Conservation (phyloP, 805 yeast genomes). For the Metschnikowia vanudenii region DNA sequence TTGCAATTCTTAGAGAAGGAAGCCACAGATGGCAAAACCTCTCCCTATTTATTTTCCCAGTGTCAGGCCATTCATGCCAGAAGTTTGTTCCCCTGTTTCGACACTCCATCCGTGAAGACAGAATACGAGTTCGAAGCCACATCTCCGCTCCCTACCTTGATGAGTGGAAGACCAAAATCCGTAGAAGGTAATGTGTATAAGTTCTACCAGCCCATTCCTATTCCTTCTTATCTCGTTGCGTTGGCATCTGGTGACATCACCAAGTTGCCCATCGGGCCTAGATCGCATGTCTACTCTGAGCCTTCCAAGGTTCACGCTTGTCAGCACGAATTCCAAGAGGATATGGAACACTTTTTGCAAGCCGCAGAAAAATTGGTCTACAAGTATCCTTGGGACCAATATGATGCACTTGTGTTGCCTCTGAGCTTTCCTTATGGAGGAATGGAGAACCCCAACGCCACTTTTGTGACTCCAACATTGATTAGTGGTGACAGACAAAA, state of each 20-base stretch:
- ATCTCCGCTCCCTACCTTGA: constrained; percentile 67
- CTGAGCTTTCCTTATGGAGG: constrained; percentile 85
- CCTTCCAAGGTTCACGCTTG: constrained; percentile 66
- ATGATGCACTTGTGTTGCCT: constrained; percentile 79
- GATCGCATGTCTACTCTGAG: constrained; percentile 80
- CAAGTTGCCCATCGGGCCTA: constrained; percentile 73
- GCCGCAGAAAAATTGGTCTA: constrained; percentile 76
- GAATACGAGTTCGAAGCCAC: constrained; percentile 55
- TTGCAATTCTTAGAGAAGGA: constrained; percentile 78
- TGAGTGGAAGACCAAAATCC: constrained; percentile 57
- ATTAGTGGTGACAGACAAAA: constrained; percentile 82
- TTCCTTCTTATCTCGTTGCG: constrained; percentile 81
- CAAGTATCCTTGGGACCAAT: constrained; percentile 81
- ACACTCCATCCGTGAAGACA: constrained; percentile 82
- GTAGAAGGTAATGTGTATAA: constrained; percentile 33
- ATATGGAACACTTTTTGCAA: constrained; percentile 74
- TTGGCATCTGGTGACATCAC: constrained; percentile 80
- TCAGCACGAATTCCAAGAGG: constrained; percentile 75
- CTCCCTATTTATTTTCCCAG: constrained; percentile 80
- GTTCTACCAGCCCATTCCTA: constrained; percentile 75
- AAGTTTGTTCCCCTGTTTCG: constrained; percentile 84
- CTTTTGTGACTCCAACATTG: constrained; percentile 87
- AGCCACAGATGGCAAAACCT: constrained; percentile 68
- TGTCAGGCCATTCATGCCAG: constrained; percentile 91
- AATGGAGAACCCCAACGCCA: constrained; percentile 91